Base-by-base conservation (phyloP, 1,139 yeast genomes). In the Nakaseomyces glabratus region DNA sequence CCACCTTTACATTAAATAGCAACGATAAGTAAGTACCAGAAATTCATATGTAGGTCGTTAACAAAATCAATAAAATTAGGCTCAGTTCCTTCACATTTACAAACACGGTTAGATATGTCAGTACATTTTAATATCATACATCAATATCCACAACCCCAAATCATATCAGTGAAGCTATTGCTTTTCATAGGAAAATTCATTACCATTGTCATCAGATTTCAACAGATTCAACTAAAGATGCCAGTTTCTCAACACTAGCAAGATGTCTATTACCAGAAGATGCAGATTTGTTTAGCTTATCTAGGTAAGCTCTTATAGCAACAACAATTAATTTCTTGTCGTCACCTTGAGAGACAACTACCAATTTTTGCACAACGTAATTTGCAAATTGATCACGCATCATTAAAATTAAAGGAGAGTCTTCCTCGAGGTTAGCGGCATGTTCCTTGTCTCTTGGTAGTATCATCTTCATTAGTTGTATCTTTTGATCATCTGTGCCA, bases 301-400 rank as follows among this genome's bases (percentile, higher is more conserved):
- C 57, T 39, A 56, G 38, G 49, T 76, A 76, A 37, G 74, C 74
- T 52, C 76, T 67, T 42, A 78, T 73, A 44, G 76, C 76, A 34
- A 68, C 62, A 33, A 80, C 79, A 46, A 81, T 65, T 21, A 71
- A 54, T 34, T 63, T 68, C 61, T 77, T 78, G 44, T 84, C 85
- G 22, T 68, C 69, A 35, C 82, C 80, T 41, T 69, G 71, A 6
- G 93, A 73, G 3, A 82, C 82, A 47, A 84, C 95, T 24, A 90
- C 86, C 49, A 93, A 69, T 57, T 90, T 90, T 60, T 90, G 98
- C 38, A 90, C 85, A 31, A 90, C 99, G 56, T 90, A 90, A 59
- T 90, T 90, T 14, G 97, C 98, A 62, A 81, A 93, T 57, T 90
- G 98, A 59, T 90, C 98, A 57, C 85, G 84, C 86, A 93, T 88